Percentiles rank a stretch among this genome's conserved stretches.
phyloP scores from a whole-genome alignment of 1,284 basidiomycete species.

The Tilletia horrida region DNA sequence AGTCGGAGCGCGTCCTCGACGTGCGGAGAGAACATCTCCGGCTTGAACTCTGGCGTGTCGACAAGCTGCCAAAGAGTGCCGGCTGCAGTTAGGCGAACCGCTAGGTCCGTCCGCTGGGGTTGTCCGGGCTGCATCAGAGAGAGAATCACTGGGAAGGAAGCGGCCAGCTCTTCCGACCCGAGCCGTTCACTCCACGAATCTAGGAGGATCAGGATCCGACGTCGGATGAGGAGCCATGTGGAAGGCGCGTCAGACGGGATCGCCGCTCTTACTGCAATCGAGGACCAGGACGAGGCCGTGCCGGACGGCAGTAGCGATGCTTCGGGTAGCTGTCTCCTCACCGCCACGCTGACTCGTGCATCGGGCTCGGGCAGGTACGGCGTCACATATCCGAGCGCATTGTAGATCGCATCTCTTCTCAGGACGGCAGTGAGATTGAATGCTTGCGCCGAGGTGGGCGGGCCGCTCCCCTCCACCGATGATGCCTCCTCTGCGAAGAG shows the following conservation, averaged over 20 bases:
- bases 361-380: conserved; percentile 34
- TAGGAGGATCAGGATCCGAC: conserved; percentile 44
- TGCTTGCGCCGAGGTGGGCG: conserved; percentile 42
- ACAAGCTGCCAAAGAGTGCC: conserved; percentile 42
- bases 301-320: conserved; percentile 15
- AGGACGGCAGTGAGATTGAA: conserved; percentile 42
- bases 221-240: conserved; percentile 45
- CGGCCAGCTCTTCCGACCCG: conserved; percentile 25
- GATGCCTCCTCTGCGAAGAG: neutral
- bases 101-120: conserved; percentile 39
- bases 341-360: conserved; percentile 35
- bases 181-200: conserved; percentile 52
- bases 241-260: conserved; percentile 24
- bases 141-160: conserved; percentile 43
- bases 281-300: conserved; percentile 2
- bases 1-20: conserved; percentile 39
- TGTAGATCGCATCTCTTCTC: conserved; percentile 48
- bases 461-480: neutral
- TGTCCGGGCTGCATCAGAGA: conserved; percentile 36
- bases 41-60: conserved; percentile 50
- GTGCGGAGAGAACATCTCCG: conserved; percentile 45
- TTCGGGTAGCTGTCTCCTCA: conserved; percentile 42
- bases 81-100: conserved; percentile 48
- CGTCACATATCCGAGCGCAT: conserved; percentile 41
- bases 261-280: neutral